A percentile compares a stretch with the other conserved stretches of the same genome.
Evolutionary conservation across 768 basidiomycete genomes (phyloP).

Genomic region (Mycena polygramma): DNA sequence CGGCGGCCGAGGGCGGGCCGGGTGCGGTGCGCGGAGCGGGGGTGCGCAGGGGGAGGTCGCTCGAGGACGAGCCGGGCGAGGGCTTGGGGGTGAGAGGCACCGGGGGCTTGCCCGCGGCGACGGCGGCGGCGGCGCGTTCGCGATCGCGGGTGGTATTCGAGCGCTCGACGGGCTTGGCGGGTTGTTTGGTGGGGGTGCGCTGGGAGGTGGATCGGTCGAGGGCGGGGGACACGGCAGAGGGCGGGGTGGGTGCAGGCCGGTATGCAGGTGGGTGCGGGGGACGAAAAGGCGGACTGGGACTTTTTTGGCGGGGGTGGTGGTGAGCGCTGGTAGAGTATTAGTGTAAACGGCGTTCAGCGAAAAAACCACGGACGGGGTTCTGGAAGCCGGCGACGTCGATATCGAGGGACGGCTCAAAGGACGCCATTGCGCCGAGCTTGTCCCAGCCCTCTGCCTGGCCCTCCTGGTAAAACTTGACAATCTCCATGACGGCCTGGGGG

Average conservation of each 20-base stretch:
- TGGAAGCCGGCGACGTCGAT: constrained; percentile 61
- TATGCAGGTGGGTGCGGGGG: constrained; percentile 65
- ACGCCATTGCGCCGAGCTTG: constrained; percentile 79
- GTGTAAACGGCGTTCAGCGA: constrained; percentile 8
- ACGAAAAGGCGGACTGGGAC: constrained; percentile 36
- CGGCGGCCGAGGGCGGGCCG: constrained; percentile 69
- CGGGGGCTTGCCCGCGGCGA: constrained; percentile 36
- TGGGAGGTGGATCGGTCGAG: constrained; percentile 93
- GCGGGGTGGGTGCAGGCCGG: constrained; percentile 83
- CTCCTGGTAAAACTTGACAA: constrained; percentile 98
- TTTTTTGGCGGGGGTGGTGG: constrained; percentile 67
- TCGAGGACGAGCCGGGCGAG: constrained; percentile 70
- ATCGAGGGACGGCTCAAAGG: constrained; percentile 36
- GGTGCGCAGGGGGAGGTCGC: constrained; percentile 63
- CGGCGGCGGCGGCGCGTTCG: constrained; percentile 2
- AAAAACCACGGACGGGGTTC: constrained; percentile 63
- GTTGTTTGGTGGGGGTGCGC: constrained; percentile 72
- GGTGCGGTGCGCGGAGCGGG: constrained; percentile 26
- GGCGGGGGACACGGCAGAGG: constrained; percentile 70
- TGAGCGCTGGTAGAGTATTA: constrained; percentile 51
- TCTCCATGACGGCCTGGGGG: constrained; percentile 97
- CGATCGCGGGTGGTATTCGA: constrained; percentile 79
- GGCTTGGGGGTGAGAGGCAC: constrained; percentile 56
- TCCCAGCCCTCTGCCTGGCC: constrained; percentile 86
- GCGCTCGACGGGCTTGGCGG: constrained; percentile 65